Percentiles rank a stretch among this genome's conserved stretches.
phyloP scores from a whole-genome alignment of 139 green algal genomes.

The Coelastrella sp. region DNA sequence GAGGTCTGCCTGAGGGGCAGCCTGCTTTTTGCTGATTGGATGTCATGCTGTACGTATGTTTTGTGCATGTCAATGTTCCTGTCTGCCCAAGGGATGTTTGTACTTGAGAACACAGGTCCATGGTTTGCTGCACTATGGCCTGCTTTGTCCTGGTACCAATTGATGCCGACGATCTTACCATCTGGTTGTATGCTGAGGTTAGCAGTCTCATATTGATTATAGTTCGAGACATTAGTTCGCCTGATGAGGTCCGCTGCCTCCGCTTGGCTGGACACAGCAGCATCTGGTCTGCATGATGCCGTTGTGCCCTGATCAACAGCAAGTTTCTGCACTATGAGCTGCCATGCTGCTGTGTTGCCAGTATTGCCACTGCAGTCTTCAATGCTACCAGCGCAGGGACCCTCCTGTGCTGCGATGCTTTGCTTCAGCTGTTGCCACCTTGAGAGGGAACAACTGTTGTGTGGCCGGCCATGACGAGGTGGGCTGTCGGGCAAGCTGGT shows the following conservation, averaged over 20 bases:
- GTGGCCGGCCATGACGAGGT: not conserved
- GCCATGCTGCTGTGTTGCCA: not conserved
- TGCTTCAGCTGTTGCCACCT: conserved; percentile 40
- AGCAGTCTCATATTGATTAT: not conserved
- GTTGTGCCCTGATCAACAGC: not conserved
- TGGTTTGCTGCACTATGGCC: not conserved
- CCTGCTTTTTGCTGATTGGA: not conserved
- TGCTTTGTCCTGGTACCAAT: not conserved
- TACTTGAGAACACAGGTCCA: too few relatives aligned
- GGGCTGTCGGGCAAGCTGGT: not conserved
- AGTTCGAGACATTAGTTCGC: not conserved
- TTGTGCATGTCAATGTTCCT: not conserved
- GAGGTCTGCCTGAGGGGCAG: not conserved
- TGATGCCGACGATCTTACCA: not conserved
- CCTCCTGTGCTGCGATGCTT: not conserved
- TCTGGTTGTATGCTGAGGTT: not conserved
- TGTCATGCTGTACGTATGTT: not conserved
- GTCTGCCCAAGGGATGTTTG: not conserved
- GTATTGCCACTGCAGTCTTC: too few relatives aligned
- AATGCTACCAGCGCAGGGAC: too few relatives aligned
- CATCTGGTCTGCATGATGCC: not conserved
- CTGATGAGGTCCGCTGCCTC: not conserved
- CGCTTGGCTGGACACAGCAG: not conserved
- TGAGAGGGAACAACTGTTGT: not conserved
- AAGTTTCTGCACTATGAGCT: not conserved